Base-by-base conservation (phyloP, 805 yeast species). In the Scheffersomyces ergatensis region DNA sequence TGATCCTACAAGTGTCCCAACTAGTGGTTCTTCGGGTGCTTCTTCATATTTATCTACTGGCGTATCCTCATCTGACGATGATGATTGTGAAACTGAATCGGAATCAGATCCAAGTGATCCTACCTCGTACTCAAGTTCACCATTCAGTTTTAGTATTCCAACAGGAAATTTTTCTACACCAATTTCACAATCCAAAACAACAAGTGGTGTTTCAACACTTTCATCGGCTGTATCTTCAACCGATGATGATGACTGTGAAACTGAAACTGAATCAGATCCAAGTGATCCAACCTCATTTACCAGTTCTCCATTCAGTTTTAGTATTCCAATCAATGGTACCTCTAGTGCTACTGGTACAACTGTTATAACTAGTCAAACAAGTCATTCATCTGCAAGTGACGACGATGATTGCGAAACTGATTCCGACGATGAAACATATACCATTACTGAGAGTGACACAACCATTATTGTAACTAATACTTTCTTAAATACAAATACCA, bases 401-500 rank as follows among this genome's bases (percentile, higher is more conserved):
- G 42, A 33, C 23, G 41, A 39, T 15, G 44, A 34, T 13, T 30
- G 33, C 24, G 40, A 37, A 30, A 25, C 18, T 13, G 18, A 24
- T n/a, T 18, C 11, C 14, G 42, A 17, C 14, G 18, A 14, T 21
- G 20, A 40, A 30, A 39, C 49, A 11, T 31, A 30, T 14, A 32
- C 40, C 19, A 33, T 40, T 26, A 25, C 45, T 25, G 42, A 37
- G 17, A 39, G 42, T 17, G 40, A 19, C 15, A 43, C 27, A 32
- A 26, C 34, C 11, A 17, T 31, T 17, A 3, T 21, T 27, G 29
- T 37, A 17, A 12, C 35, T 14, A 23, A 23, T 24, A 30, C 24
- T 16, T 13, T 15, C 16, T 27, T 45, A 14, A 12, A 23, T 7
- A 33, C 39, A 16, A 33, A 39, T 5, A 26, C 34, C 11, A 17